Evolutionary conservation across 208 protist genomes (phyloP).

Genomic region (Crithidia sp.): DNA sequence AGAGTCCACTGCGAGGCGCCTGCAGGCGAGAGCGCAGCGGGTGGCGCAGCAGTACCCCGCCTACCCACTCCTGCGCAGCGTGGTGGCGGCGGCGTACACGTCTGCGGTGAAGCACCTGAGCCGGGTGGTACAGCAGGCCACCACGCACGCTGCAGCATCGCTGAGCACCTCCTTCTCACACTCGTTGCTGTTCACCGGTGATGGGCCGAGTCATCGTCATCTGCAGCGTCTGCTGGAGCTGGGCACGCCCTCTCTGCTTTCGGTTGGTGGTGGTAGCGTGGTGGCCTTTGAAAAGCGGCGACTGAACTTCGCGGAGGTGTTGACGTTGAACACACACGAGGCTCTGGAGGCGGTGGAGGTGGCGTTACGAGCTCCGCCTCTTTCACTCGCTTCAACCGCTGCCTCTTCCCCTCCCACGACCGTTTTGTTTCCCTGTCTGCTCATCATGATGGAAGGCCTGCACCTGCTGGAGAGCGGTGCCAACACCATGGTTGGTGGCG

Average conservation of each 20-base stretch:
- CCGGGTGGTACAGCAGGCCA: background rate
- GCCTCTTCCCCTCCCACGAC: background rate
- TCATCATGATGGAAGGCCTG: conserved; percentile 48
- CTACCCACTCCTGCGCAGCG: conserved; percentile 27
- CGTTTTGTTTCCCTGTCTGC: conserved; percentile 25
- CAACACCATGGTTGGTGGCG: conserved; percentile 41
- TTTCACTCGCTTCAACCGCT: background rate
- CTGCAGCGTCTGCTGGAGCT: conserved; percentile 18
- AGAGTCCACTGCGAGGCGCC: background rate
- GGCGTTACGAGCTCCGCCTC: conserved; percentile 31
- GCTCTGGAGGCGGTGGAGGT: conserved; percentile 43
- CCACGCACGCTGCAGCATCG: background rate
- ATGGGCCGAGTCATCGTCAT: conserved; percentile 24
- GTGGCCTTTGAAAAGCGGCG: conserved; percentile 47
- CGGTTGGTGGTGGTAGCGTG: conserved; percentile 2
- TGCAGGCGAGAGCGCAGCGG: conserved; percentile 1
- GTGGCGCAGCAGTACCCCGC: conserved; percentile 9
- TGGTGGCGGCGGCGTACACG: conserved; percentile 17
- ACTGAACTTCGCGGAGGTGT: conserved; percentile 47
- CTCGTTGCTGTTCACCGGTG: conserved; percentile 25
- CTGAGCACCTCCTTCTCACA: background rate
- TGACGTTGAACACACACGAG: conserved; percentile 55
- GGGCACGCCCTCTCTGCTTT: conserved; percentile 13
- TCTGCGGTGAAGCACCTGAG: conserved; percentile 10
- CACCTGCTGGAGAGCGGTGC: conserved; percentile 46